A percentile compares a stretch with the other conserved stretches of the same genome.
These are phyloP conservation scores for Cyclotella atomus DNA, from an alignment of 108 stramenopile species.

Conservation along the genomic window DNA sequence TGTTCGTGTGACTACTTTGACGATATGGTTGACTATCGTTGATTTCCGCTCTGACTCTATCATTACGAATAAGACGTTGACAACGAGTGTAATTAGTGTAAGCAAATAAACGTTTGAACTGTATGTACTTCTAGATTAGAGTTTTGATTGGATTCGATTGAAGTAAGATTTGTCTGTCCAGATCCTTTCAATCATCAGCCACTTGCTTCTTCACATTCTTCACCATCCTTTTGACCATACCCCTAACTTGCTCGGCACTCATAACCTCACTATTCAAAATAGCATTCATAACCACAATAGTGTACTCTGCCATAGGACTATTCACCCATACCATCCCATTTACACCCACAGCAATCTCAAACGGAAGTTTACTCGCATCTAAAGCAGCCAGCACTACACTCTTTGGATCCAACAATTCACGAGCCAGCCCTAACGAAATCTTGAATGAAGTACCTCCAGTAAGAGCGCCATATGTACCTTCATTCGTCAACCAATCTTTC, in stretches of 20 bases:
- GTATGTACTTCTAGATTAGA: too few species aligned
- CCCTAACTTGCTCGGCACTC: slow-evolving; percentile 71
- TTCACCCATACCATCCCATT: slow-evolving; percentile 88
- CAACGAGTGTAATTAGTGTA: too few species aligned
- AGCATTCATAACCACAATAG: slow-evolving; percentile 79
- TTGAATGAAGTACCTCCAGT: slow-evolving; percentile 64
- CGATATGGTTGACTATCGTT: too few species aligned
- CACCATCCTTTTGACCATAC: slow-evolving; percentile 81
- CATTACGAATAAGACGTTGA: too few species aligned
- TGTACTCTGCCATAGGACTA: slow-evolving; percentile 65
- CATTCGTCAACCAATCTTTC: slow-evolving; percentile 89
- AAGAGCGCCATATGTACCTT: slow-evolving; percentile 81
- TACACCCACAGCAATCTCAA: slow-evolving; percentile 83
- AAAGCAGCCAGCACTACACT: slow-evolving; percentile 71
- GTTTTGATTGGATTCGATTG: too few species aligned
- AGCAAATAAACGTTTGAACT: too few species aligned
- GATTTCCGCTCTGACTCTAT: too few species aligned
- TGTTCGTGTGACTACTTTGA: too few species aligned
- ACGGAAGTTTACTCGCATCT: slow-evolving; percentile 51
- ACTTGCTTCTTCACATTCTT: slow-evolving; percentile 59
- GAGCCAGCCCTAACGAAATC: slow-evolving; percentile 75
- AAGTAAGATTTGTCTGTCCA: too few species aligned
- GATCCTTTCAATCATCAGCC: slow-evolving; percentile 29
- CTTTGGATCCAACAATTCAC: slow-evolving; percentile 65
- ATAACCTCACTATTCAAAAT: slow-evolving; percentile 79